Evolutionary conservation across 257 asterid species (phyloP), one percentile per base, ranked within the genome.

Genomic region (Cynanchum wilfordii): DNA sequence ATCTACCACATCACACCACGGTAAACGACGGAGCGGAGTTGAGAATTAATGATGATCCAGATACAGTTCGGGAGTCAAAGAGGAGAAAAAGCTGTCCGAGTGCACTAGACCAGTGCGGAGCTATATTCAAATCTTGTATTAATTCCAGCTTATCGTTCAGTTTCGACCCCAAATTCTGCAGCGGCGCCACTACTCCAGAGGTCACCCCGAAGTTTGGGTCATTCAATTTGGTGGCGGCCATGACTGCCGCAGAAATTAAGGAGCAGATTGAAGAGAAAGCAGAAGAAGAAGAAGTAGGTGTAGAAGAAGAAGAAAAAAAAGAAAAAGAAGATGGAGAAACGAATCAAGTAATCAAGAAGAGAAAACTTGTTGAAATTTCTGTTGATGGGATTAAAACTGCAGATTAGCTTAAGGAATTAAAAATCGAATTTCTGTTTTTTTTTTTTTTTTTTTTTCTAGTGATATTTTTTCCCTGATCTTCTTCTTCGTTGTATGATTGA

Each of bases 191-290:
- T 2, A 76, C 79, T 10, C 79, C 75, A 3, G 75, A 76, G 71
- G 79, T 76, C 45, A 76, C 79, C 13, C 79, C 79, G 16, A 76
- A 76, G 55, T 69, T 76, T n/a, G 75, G 79, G 47, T 76, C 79
- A 4, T 76, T 69, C 71, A 76, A 76, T 47, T 36, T 76, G 71
- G 64, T 15, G 30, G 50, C 78, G 7, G 69, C 29, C 11, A 51
- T 3, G 52, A 19, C 40, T 13, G 22, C 62, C n/a, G 36, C 76
- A 5, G 71, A 36, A 22, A 50, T 50, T 49, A 25, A 54, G 3
- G 63, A 12, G 29, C 55, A 70, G 30, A 38, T 52, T 38, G 42
- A 11, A 76, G 71, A 69, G 27, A 65, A 73, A 44, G 8, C 22
- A 1, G 67, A 9, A 25, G 25, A 36, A 52, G 77, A 7, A 16